A percentile compares a stretch with the other conserved stretches of the same genome.
These are phyloP conservation scores for Acacia concinna DNA, from an alignment of 331 rosid species.

Conservation along the genomic window DNA sequence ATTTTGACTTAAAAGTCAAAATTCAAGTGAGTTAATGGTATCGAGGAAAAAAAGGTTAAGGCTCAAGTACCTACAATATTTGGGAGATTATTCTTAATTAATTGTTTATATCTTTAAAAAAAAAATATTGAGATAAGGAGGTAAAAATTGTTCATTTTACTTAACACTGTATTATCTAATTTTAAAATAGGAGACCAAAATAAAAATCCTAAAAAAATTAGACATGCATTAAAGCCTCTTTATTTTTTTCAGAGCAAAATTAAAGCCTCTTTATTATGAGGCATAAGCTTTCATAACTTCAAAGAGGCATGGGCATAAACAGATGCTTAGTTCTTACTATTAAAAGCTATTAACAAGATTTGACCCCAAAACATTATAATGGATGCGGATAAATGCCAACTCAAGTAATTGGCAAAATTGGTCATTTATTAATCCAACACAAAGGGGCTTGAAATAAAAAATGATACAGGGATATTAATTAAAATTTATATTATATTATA, in stretches of 20 bases:
- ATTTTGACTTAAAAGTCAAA: not conserved
- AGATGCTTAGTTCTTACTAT: not conserved
- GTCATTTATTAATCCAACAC: not conserved
- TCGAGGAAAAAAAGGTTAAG: not conserved
- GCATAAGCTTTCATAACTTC: not conserved
- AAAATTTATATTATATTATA: not conserved
- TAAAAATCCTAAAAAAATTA: not conserved
- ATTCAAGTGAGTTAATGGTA: not conserved
- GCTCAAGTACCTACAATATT: not conserved
- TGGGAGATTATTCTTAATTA: not conserved
- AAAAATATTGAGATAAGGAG: too few species aligned
- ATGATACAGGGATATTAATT: not conserved
- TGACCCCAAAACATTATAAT: not conserved
- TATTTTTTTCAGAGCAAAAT: too few species aligned
- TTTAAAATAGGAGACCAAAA: not conserved
- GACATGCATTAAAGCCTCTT: not conserved
- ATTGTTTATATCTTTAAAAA: too few species aligned
- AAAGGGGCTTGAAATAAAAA: not conserved
- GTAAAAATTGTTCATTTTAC: not conserved
- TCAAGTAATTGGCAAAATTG: not conserved
- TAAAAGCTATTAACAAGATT: not conserved
- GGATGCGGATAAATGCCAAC: not conserved
- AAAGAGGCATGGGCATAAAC: not conserved
- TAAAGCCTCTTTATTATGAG: not conserved
- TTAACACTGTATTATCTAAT: not conserved